These are phyloP conservation scores for Aspergillus felis DNA, from an alignment of 2,329 filamentous ascomycete species.

Conservation along the genomic window DNA sequence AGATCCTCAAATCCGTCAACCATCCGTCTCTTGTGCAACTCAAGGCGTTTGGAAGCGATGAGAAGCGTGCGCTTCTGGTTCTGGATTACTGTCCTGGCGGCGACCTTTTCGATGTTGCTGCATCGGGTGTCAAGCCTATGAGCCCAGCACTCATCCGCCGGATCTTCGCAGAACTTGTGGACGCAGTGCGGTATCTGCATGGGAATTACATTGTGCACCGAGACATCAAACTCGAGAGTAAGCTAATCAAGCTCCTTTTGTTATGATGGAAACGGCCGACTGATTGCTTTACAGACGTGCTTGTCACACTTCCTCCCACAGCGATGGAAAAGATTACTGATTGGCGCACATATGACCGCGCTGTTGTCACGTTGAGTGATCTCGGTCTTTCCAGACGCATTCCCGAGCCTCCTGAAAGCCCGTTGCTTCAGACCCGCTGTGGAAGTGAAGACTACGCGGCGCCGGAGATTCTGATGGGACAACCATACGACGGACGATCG, in stretches of 20 bases:
- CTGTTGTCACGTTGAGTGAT: slow-evolving; percentile 85
- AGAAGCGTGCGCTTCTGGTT: slow-evolving; percentile 76
- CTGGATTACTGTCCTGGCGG: slow-evolving; percentile 90
- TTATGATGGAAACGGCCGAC: not conserved
- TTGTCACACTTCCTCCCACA: slow-evolving; percentile 73
- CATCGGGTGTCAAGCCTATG: slow-evolving; percentile 64
- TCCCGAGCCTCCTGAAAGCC: slow-evolving; percentile 66
- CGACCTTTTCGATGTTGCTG: slow-evolving; percentile 90
- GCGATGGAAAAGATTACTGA: slow-evolving; percentile 65
- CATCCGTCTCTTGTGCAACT: slow-evolving; percentile 89
- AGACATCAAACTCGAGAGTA: slow-evolving; percentile 97
- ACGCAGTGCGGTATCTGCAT: slow-evolving; percentile 82
- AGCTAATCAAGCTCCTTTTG: slow-evolving; percentile 32
- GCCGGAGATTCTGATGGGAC: slow-evolving; percentile 91
- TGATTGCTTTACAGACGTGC: slow-evolving; percentile 61
- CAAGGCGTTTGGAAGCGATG: slow-evolving; percentile 85
- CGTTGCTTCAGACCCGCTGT: slow-evolving; percentile 87
- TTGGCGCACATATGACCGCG: slow-evolving; percentile 73
- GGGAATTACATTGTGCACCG: slow-evolving; percentile 83
- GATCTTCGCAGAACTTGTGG: slow-evolving; percentile 85
- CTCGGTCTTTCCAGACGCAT: slow-evolving; percentile 85
- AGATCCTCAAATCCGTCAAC: slow-evolving; percentile 82
- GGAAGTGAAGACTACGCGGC: slow-evolving; percentile 97
- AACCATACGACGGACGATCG: slow-evolving; percentile 85
- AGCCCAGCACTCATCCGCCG: slow-evolving; percentile 68